phyloP scores from a whole-genome alignment of 139 green algal species.

The Spirogloea muscicola region DNA sequence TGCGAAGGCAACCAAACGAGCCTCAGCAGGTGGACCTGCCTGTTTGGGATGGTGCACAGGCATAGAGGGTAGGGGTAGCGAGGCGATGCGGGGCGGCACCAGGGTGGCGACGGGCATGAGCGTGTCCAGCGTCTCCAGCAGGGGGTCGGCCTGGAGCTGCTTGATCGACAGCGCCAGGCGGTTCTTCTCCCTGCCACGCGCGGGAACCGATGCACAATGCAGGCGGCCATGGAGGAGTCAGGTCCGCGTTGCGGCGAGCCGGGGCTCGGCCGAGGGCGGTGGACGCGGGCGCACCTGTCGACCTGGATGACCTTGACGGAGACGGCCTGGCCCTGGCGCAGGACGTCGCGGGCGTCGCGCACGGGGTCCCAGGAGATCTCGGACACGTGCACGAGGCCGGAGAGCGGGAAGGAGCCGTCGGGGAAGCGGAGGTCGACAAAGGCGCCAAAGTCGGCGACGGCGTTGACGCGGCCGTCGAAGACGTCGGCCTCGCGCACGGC shows the following conservation, averaged over 20 bases:
- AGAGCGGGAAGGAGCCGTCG: conserved; percentile 5
- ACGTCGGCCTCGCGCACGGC: conserved; percentile 7
- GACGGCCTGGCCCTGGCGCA: conserved; percentile 14
- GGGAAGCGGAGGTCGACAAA: conserved; percentile 29
- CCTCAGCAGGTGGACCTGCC: no score
- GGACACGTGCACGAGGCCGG: conserved; percentile 43
- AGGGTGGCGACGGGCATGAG: conserved; percentile 45
- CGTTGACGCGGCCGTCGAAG: not conserved
- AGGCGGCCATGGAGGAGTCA: no score
- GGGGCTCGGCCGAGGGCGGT: no score
- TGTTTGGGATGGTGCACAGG: no score
- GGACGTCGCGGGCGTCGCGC: conserved; percentile 17
- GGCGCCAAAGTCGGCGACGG: conserved; percentile 26
- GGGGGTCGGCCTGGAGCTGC: conserved; percentile 48
- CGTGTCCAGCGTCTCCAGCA: conserved; percentile 56
- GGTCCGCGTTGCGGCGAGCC: no score
- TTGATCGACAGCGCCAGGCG: conserved; percentile 48
- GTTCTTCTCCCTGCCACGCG: conserved; percentile 9
- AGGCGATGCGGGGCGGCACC: not conserved
- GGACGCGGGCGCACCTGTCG: conserved; percentile 19
- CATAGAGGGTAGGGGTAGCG: no score
- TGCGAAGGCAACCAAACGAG: no score
- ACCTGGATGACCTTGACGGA: conserved; percentile 43
- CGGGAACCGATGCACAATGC: no score
- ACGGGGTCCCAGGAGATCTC: conserved; percentile 49